These are phyloP conservation scores for Ziziphus jujuba DNA, from an alignment of 306 rosid genomes.

Conservation along the genomic window DNA sequence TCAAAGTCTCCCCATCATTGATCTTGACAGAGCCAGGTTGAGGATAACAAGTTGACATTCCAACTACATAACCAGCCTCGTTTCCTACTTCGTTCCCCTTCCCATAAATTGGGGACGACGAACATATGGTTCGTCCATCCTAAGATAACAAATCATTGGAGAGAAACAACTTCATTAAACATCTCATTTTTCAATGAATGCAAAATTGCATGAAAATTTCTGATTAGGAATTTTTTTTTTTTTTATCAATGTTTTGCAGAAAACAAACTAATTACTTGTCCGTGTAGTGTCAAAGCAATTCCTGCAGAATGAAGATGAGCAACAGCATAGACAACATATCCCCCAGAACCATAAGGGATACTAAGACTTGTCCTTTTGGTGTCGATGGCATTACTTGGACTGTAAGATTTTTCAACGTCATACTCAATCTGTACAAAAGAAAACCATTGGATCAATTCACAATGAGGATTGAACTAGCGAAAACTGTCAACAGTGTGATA, in stretches of 20 bases:
- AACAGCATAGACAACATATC: slow-evolving; percentile 64
- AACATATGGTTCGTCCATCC: slow-evolving; percentile 75
- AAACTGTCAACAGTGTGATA: background rate
- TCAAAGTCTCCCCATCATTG: slow-evolving; percentile 50
- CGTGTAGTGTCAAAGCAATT: slow-evolving; percentile 52
- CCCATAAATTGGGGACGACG: slow-evolving; percentile 74
- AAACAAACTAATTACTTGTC: slow-evolving; percentile 56
- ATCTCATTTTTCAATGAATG: too few species aligned
- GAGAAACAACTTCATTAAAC: background rate
- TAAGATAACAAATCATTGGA: background rate
- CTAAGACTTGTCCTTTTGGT: slow-evolving; percentile 33
- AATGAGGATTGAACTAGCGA: background rate
- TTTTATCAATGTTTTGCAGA: background rate
- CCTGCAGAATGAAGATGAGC: slow-evolving; percentile 88
- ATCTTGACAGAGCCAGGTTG: slow-evolving; percentile 59
- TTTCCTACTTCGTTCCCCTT: slow-evolving; percentile 64
- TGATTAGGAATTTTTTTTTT: too few species aligned
- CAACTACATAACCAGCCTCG: slow-evolving; percentile 65
- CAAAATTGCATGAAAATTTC: too few species aligned
- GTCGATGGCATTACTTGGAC: slow-evolving; percentile 23
- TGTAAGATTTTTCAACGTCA: slow-evolving; percentile 50
- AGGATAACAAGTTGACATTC: slow-evolving; percentile 86
- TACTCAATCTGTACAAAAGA: slow-evolving; percentile 55
- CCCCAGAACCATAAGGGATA: slow-evolving; percentile 43
- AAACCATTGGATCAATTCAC: background rate